Evolutionary conservation across 164 flowering plant species (phyloP), one percentile per base, ranked within the genome.

Genomic region (Umbellularia californica): DNA sequence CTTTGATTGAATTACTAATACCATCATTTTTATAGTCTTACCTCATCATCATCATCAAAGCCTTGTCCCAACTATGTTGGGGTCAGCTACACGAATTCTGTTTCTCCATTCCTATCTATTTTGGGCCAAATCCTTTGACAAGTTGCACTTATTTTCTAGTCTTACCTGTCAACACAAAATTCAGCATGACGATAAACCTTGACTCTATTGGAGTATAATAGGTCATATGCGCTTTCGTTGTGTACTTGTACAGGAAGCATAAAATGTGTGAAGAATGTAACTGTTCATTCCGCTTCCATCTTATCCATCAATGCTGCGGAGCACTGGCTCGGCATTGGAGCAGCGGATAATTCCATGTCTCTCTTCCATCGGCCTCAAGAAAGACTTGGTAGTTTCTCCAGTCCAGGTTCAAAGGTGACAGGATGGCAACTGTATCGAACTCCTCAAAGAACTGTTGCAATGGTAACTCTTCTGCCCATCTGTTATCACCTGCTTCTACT

Each of bases 341-440:
- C 98, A 66, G 94, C 97, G 47, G 99, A 96, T 85, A 96, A 94
- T 77, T 94, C 99, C 50, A 92, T 94, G 99, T 96, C 99, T 72
- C 97, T 96, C 30, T 94, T 87, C 68, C 91, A 96, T 81, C 97
- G 98, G 25, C 97, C 97, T 79, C 97, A 93, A 85, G 99, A 95
- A 81, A 88, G 96, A 79, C 88, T 89, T 65, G 94, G 97, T 67
- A 86, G 95, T 58, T 76, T 92, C 66, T 83, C 98, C 72, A 79
- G 81, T 73, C 23, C 90, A 20, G 97, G 94, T 22, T 82, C 95
- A 67, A 93, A 87, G 86, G 82, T 85, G 84, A 79, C 87, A 23
- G 94, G 95, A 52, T 96, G 99, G 99, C 99, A 96, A 78, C 93
- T 94, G 35, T 96, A 96, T 84, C 81, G 99, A 82, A 92, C 97